A percentile compares a stretch with the other conserved stretches of the same genome.
Conservation (phyloP, 352 stramenopile species). For the Globisporangium polare region DNA sequence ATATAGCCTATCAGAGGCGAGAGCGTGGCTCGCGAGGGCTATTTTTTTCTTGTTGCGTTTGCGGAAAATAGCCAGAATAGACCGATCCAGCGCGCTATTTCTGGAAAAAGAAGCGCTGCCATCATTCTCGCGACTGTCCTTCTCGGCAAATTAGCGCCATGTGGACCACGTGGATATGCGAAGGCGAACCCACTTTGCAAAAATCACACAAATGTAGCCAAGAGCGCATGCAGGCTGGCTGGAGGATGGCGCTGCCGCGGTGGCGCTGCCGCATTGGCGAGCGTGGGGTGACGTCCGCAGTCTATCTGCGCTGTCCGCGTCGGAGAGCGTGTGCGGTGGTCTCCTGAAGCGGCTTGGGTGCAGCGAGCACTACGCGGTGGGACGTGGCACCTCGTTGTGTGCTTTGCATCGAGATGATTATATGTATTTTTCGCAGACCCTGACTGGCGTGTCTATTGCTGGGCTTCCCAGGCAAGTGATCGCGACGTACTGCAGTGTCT, state of each 20-base stretch:
- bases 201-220: constrained; percentile 7
- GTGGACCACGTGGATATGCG: constrained; percentile 8
- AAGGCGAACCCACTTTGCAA: constrained; percentile 7
- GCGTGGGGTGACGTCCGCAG: neutral
- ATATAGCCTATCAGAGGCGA: constrained; percentile 2
- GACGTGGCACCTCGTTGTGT: neutral
- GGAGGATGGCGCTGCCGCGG: neutral
- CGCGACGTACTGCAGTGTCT: no score
- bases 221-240: neutral
- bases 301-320: neutral
- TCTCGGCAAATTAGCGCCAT: neutral
- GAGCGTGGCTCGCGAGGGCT: constrained; percentile 9
- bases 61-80: neutral
- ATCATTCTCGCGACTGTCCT: constrained; percentile 4
- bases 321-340: neutral
- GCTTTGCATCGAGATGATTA: neutral
- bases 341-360: neutral
- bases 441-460: no score
- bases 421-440: no score
- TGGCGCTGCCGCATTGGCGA: neutral
- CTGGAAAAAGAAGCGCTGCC: neutral
- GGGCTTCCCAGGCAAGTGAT: no score
- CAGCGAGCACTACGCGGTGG: neutral
- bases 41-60: neutral
- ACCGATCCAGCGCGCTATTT: neutral